A percentile compares a stretch with the other conserved stretches of the same genome.
Conservation (phyloP, 257 asterid species). For the Rehmannia glutinosa region DNA sequence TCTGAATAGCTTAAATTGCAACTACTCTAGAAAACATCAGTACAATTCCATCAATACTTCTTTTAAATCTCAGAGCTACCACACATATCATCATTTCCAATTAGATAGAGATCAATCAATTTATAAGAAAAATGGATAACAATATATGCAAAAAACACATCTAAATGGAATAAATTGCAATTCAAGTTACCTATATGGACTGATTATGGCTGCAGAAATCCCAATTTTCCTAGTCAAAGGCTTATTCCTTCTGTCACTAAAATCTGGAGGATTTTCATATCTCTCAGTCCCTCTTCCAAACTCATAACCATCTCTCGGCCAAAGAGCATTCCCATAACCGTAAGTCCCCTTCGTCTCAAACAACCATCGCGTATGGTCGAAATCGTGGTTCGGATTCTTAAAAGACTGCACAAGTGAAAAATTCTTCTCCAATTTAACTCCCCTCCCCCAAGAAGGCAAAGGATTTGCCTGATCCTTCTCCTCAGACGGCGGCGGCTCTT, state of each 20-base stretch:
- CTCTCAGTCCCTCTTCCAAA: slow-evolving; percentile 55
- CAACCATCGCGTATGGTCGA: slow-evolving; percentile 81
- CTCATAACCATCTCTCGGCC: slow-evolving; percentile 77
- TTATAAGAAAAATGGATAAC: neutral
- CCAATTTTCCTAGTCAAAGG: slow-evolving; percentile 82
- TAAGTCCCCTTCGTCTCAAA: slow-evolving; percentile 95
- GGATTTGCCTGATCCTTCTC: slow-evolving; percentile 66
- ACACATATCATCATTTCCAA: too few species aligned
- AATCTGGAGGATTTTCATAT: slow-evolving; percentile 67
- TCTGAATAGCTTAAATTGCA: too few species aligned
- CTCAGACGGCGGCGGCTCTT: slow-evolving; percentile 44
- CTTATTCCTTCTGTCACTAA: slow-evolving; percentile 66
- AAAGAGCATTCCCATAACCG: slow-evolving; percentile 93
- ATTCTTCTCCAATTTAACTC: slow-evolving; percentile 60
- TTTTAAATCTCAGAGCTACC: too few species aligned
- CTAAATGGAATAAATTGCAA: neutral
- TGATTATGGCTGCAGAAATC: slow-evolving; percentile 77
- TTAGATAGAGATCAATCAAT: neutral
- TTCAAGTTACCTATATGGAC: slow-evolving; percentile 70
- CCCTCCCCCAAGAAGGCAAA: slow-evolving; percentile 50
- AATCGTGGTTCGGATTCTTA: slow-evolving; percentile 83
- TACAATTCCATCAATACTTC: neutral
- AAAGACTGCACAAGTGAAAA: slow-evolving; percentile 80
- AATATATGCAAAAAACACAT: neutral
- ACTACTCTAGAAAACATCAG: too few species aligned